Conservation (phyloP, 345 rosid species). For the Rhodamnia argentea region DNA sequence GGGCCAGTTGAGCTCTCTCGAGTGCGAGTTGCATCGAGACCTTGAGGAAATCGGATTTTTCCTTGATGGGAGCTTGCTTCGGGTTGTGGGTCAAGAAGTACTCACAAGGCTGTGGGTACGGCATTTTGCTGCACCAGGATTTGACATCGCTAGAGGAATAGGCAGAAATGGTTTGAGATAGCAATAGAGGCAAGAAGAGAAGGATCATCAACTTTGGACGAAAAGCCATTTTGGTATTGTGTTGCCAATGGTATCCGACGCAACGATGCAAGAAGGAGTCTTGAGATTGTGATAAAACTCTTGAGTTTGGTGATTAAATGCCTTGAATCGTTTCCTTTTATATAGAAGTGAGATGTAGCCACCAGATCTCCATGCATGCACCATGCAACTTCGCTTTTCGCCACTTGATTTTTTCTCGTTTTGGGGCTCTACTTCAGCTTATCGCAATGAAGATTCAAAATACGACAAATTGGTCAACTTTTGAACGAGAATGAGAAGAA, state of each 20-base stretch:
- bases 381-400: not conserved
- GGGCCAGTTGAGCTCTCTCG: constrained; percentile 40
- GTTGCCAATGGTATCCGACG: not conserved
- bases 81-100: constrained; percentile 12
- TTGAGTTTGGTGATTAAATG: not conserved
- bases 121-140: constrained; percentile 25
- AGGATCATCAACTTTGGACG: constrained; percentile 14
- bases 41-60: constrained; percentile 17
- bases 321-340: not conserved
- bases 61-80: not conserved
- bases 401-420: not conserved
- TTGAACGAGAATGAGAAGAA: not conserved
- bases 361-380: not conserved
- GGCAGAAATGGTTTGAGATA: constrained; percentile 11
- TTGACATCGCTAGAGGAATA: constrained; percentile 16
- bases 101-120: constrained; percentile 20
- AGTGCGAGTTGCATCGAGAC: constrained; percentile 16
- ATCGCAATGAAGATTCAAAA: not conserved
- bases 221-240: constrained; percentile 17
- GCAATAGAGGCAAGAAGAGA: constrained; percentile 11
- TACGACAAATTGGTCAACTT: not conserved
- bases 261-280: not conserved
- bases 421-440: not conserved
- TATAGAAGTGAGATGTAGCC: constrained; percentile 1
- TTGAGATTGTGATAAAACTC: not conserved